Conservation (phyloP, 768 basidiomycete genomes). For the Boletus tomentosulus region DNA sequence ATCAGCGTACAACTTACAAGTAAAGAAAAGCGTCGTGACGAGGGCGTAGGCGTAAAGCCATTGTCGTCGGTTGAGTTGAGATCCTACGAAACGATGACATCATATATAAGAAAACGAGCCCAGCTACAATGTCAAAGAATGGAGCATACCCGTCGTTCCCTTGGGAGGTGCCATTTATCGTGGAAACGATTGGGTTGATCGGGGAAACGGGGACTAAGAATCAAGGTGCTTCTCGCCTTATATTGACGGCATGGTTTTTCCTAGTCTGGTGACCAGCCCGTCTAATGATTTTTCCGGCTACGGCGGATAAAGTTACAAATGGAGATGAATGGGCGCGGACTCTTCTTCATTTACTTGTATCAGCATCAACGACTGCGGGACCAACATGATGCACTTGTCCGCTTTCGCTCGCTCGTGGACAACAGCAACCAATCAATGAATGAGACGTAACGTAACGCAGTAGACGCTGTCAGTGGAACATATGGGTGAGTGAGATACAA, state of each 20-base stretch:
- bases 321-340: background rate
- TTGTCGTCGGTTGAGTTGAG: conserved; percentile 41
- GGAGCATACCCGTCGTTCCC: conserved; percentile 40
- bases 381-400: background rate
- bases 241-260: conserved; percentile 5
- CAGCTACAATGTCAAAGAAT: background rate
- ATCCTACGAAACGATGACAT: conserved; percentile 13
- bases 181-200: background rate
- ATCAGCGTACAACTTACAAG: conserved; percentile 40
- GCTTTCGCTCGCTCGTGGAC: background rate
- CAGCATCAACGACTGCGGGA: background rate
- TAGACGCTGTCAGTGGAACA: conserved; percentile 2
- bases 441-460: background rate
- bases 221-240: conserved; percentile 6
- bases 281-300: no score
- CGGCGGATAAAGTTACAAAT: conserved; percentile 2
- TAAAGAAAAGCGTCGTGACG: conserved; percentile 74
- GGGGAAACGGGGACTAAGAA: conserved; percentile 5
- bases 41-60: conserved; percentile 61
- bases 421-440: background rate
- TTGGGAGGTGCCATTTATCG: conserved; percentile 33
- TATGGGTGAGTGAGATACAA: background rate
- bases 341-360: background rate
- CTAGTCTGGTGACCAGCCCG: no score
- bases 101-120: background rate